Evolutionary conservation across 1,139 yeast species (phyloP).

Genomic region (Debaryomyces subglobosus): DNA sequence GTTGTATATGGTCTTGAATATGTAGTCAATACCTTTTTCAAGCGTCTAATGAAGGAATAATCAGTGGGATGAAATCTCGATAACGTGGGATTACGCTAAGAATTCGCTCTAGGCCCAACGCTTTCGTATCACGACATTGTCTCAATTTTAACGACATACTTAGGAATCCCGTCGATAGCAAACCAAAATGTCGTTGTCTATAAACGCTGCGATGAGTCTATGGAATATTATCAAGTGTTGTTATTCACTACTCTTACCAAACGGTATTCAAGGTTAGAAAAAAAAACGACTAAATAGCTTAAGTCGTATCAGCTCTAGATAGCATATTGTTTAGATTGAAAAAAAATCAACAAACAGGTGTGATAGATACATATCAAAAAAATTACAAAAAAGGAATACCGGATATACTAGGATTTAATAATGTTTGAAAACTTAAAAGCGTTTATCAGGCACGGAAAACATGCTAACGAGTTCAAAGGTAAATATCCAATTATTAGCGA

Average conservation of each 20-base stretch:
- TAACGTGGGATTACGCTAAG: not conserved
- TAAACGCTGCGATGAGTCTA: slow-evolving; percentile 6
- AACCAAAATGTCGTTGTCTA: slow-evolving; percentile 6
- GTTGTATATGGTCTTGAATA: not conserved
- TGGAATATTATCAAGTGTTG: not conserved
- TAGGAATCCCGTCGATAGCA: slow-evolving; percentile 5
- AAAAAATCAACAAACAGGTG: not conserved
- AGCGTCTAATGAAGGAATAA: not conserved
- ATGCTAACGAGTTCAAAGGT: slow-evolving; percentile 54
- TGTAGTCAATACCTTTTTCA: not conserved
- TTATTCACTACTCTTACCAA: not conserved
- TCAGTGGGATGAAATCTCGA: not conserved
- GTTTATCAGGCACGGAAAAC: slow-evolving; percentile 82
- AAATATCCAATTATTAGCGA: slow-evolving; percentile 13
- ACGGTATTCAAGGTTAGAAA: not conserved
- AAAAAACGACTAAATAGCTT: not conserved
- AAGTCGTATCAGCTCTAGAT: not conserved
- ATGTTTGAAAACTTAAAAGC: slow-evolving; percentile 70
- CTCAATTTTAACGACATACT: not conserved
- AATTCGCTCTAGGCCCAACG: not conserved
- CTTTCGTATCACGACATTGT: slow-evolving; percentile 1
- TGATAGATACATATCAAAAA: not conserved
- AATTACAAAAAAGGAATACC: not conserved
- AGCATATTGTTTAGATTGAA: not conserved
- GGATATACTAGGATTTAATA: not conserved